Conservation (phyloP, 2,329 filamentous ascomycete species). For the Penicillium sp. region DNA sequence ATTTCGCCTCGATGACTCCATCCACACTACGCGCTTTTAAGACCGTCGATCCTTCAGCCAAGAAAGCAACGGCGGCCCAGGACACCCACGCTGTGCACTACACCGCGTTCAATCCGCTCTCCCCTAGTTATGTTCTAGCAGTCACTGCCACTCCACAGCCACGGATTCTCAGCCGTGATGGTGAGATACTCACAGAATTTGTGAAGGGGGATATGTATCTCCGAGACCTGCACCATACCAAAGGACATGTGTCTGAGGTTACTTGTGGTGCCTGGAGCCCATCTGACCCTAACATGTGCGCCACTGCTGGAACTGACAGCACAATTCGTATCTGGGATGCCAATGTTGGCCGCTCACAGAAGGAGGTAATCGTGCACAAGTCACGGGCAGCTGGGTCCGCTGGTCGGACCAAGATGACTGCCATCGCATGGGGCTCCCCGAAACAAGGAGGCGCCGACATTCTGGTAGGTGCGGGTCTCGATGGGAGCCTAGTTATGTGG, state of each 20-base stretch:
- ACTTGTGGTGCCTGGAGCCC: slow-evolving; percentile 91
- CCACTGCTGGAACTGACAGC: slow-evolving; percentile 91
- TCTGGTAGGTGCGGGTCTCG: slow-evolving; percentile 77
- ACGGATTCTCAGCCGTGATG: slow-evolving; percentile 84
- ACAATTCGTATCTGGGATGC: slow-evolving; percentile 96
- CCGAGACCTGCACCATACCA: slow-evolving; percentile 95
- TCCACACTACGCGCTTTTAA: slow-evolving; percentile 93
- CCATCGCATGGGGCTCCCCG: slow-evolving; percentile 79
- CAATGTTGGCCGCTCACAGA: slow-evolving; percentile 84
- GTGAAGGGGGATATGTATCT: slow-evolving; percentile 98
- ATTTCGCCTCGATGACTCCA: slow-evolving; percentile 93
- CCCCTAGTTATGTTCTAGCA: slow-evolving; percentile 78
- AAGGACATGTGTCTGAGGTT: slow-evolving; percentile 90
- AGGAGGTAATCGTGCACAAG: slow-evolving; percentile 93
- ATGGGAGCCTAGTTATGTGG: slow-evolving; percentile 91
- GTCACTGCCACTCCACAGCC: slow-evolving; percentile 87
- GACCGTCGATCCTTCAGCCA: slow-evolving; percentile 79
- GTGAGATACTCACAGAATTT: slow-evolving; percentile 80
- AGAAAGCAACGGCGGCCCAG: slow-evolving; percentile 66
- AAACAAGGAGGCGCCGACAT: slow-evolving; percentile 74
- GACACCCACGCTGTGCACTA: slow-evolving; percentile 89
- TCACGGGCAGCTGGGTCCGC: slow-evolving; percentile 84
- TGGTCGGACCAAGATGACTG: slow-evolving; percentile 89
- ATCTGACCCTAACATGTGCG: slow-evolving; percentile 75
- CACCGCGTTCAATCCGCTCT: slow-evolving; percentile 79